Conservation (phyloP, 768 basidiomycete genomes). For the Rubroboletus pulcherrimus region DNA sequence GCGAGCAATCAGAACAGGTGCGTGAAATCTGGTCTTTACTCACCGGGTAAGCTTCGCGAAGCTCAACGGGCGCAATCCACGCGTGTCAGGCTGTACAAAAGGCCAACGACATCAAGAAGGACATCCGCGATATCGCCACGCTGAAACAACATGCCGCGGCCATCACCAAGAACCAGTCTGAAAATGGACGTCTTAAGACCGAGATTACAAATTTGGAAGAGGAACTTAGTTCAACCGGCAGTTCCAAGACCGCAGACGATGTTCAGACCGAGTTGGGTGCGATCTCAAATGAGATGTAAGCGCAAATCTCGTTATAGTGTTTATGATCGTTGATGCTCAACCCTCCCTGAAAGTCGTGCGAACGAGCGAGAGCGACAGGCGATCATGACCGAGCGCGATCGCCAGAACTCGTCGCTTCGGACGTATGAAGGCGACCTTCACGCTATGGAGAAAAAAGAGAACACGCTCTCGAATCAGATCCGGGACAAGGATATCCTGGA, state of each 20-base stretch:
- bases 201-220: slow-evolving; percentile 65
- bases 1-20: slow-evolving; percentile 60
- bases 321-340: background rate
- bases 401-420: slow-evolving; percentile 49
- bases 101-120: slow-evolving; percentile 50
- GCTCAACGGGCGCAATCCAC: background rate
- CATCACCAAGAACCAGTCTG: slow-evolving; percentile 55
- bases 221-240: slow-evolving; percentile 68
- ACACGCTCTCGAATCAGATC: slow-evolving; percentile 52
- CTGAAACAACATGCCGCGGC: slow-evolving; percentile 61
- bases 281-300: slow-evolving; percentile 64
- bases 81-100: slow-evolving; percentile 46
- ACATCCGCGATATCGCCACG: slow-evolving; percentile 54
- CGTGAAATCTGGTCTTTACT: slow-evolving; percentile 4
- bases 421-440: slow-evolving; percentile 60
- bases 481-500: slow-evolving; percentile 57
- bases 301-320: background rate
- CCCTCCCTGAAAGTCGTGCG: slow-evolving; percentile 44
- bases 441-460: slow-evolving; percentile 57
- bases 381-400: slow-evolving; percentile 59
- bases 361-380: slow-evolving; percentile 61
- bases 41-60: background rate
- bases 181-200: slow-evolving; percentile 53
- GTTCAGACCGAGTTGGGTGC: slow-evolving; percentile 74
- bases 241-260: slow-evolving; percentile 78